Evolutionary conservation across 352 stramenopile genomes (phyloP), one percentile per base, ranked within the genome.

Genomic region (Phytopythium kandeliae): DNA sequence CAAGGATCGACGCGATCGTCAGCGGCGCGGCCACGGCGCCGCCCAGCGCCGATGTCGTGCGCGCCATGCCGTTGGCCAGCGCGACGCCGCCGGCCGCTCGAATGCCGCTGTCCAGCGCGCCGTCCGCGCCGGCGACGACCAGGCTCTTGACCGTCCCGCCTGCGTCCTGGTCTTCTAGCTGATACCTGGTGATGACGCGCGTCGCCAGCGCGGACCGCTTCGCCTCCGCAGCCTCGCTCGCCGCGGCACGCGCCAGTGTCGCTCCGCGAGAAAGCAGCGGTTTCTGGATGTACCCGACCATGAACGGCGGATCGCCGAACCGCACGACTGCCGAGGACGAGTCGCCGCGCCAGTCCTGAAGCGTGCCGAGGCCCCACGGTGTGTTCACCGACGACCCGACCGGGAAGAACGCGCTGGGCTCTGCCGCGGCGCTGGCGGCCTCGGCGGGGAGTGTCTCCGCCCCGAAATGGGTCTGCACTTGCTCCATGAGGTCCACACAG

Each of bases 1-100:
- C 78, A n/a, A 93, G 69, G 21, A 93, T 93, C 25, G 83, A 90
- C 4, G 83, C 83, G 26, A 93, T 71, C 4, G 83, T 80, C 22
- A 93, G 53, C 8, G 83, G 83, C 11, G 83, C 83, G 6, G 83
- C 83, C 11, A 69, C 60, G 45, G 67, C 65, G 4, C 57, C 64
- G 4, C 60, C 60, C 22, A 73, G 43, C 2, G 83, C 74, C 16
- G 73, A 74, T 6, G 76, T 72, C 15, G 79, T 74, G 4, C 70
- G 61, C 34, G 71, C 60, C 34, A 90, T 73, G 3, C 80, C 77
- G 46, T 86, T 89, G 2, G 76, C 83, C 11, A 93, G 60, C 19
- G 69, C 78, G 9, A 93, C 60, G 0, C 83, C 83, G 28, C 80
- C 69, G 22, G 77, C 81, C 26, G 78, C 83, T 52, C 80, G 80